These are phyloP conservation scores for Diaporthe destruens DNA, from an alignment of 2,329 filamentous ascomycete species.

Conservation along the genomic window DNA sequence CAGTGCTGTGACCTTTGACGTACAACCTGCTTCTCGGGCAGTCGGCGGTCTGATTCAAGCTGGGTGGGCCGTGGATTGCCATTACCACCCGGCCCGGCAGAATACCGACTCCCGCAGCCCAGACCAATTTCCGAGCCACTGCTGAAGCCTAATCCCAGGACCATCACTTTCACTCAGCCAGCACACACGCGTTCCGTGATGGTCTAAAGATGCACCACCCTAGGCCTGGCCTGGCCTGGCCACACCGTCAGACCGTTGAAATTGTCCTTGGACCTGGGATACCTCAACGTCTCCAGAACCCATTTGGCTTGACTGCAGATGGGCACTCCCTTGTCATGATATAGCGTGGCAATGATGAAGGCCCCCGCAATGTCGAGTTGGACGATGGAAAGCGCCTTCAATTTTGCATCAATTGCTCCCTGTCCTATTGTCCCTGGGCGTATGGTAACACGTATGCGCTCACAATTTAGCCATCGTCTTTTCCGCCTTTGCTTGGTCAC, in stretches of 20 bases:
- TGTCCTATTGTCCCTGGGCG: too few species aligned
- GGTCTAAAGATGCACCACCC: neutral
- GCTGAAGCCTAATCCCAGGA: neutral
- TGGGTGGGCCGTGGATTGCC: constrained; percentile 18
- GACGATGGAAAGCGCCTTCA: neutral
- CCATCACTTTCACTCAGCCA: constrained; percentile 27
- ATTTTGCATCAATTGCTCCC: neutral
- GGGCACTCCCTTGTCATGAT: neutral
- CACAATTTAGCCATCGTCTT: constrained; percentile 45
- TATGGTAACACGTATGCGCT: neutral
- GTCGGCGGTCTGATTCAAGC: constrained; percentile 28
- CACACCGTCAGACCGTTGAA: neutral
- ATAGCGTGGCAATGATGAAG: neutral
- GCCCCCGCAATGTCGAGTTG: neutral
- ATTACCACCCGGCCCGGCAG: constrained; percentile 5
- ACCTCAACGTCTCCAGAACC: neutral
- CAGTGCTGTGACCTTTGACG: neutral
- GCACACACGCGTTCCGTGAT: neutral
- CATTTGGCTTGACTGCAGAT: neutral
- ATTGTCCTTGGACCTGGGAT: neutral
- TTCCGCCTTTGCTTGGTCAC: constrained; percentile 56
- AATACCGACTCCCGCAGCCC: constrained; percentile 22
- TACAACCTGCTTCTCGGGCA: neutral
- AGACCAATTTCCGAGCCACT: constrained; percentile 19
- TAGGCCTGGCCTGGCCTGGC: neutral